Base-by-base conservation (phyloP, 495 filamentous ascomycete species). In the Elasticomyces elasticus region DNA sequence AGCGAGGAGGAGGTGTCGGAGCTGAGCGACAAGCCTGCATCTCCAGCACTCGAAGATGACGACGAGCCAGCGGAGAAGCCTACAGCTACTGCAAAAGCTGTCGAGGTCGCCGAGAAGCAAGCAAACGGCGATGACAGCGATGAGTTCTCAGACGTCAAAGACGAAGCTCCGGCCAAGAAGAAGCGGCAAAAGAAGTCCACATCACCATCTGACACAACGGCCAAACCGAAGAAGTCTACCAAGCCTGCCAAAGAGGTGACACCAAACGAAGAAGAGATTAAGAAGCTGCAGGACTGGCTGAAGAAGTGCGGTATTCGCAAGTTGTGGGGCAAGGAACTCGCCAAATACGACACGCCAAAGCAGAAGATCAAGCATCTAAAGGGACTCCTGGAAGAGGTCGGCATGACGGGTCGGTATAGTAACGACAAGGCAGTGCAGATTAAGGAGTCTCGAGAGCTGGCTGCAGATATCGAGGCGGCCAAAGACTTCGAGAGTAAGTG, bases 231-330 rank as follows among this genome's bases (percentile, higher is more conserved):
- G 5, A 64, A 61, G 35, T 15, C 53, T 1, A 19, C 57, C 35
- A 58, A 56, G 26, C 19, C 66, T 24, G 20, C 54, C 12, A 63
- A 69, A 53, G 79, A 84, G 10, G 60, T 74, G 6, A 77, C 82
- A 31, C 78, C 84, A 0, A 78, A 87, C 54, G 82, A 91, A 37
- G 79, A 76, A 9, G 85, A 92, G 68, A 87, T 97, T 67, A 97
- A 91, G 67, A 81, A 80, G n/a, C 76, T 98, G 15, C 92, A 98
- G 69, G 78, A 79, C 20, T 88, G 89, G 69, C 76, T 98, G 26
- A 62, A 85, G 38, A 96, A 95, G 71, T 98, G 92, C 62, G 92
- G 92, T 19, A 81, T 98, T 44, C 86, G 88, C 28, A 97, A 96
- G 65, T 78, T 96, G 58, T 98, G 94, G 92, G 74, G 74, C 33